Evolutionary conservation across 345 rosid genomes (phyloP), one percentile per base, ranked within the genome.

Genomic region (Populus davidiana): DNA sequence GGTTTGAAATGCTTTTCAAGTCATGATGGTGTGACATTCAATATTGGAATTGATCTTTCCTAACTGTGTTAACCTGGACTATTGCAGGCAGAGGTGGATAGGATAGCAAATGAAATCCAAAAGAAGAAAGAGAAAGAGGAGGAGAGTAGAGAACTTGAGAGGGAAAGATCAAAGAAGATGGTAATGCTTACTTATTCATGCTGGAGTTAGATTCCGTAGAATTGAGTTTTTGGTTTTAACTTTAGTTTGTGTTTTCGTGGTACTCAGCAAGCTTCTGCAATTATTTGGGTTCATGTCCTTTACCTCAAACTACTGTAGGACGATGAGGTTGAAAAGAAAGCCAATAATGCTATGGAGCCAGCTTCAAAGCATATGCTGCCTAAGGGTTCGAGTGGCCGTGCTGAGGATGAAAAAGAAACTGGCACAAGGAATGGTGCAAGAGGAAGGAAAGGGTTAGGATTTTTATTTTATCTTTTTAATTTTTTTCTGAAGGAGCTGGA

Each of bases 251-350:
- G 86, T 89, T 93, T 91, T 84, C 86, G 87, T 96, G 93, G 85
- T 86, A 86, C 82, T 94, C 98, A 94, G 98, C 96, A 86, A 91
- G 85, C 97, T 93, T 92, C 99, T 93, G 94, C 95, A 90, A 91
- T 96, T 94, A 91, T 96, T 91, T 91, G 97, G 97, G 94, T 89
- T 96, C 98, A 96, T 96, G 94, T 92, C 95, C 99, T 96, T 96
- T 94, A 91, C 97, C 94, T 92, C 95, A 91, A 92, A 94, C 99
- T 96, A 87, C 97, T 94, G 98, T 96, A 96, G 99, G 99, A 93
- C 86, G 87, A 86, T 70, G 83, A 82, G 74, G 90, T 41, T 83
- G 90, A 86, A 61, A 91, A 81, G 89, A 44, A 25, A 69, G 85
- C 77, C 75, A 74, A 69, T 69, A 80, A 80, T 75, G 86, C 75